phyloP scores from a whole-genome alignment of 2,329 filamentous ascomycete species.

The Scedosporium boydii region DNA sequence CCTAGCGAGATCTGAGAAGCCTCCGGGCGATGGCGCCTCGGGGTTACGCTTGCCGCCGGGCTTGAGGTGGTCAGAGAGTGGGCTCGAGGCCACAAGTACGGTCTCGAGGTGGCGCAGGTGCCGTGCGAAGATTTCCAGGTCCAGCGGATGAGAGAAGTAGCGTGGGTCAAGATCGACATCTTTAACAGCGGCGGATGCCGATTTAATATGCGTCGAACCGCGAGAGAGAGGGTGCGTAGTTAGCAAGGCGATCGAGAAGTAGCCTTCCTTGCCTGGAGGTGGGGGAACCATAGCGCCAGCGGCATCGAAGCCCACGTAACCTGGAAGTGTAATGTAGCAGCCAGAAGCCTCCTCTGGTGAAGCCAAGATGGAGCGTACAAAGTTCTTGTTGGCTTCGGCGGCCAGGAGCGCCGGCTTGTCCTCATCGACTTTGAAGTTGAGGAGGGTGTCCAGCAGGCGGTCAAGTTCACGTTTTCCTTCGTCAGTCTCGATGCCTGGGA shows the following conservation, averaged over 20 bases:
- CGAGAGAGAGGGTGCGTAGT: conserved; percentile 49
- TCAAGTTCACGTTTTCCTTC: no score
- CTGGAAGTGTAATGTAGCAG: conserved; percentile 31
- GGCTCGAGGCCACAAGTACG: conserved; percentile 22
- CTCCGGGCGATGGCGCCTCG: neutral
- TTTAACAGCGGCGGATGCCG: conserved; percentile 26
- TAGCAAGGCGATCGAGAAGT: no score
- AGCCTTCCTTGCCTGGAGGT: no score
- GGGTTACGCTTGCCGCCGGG: conserved; percentile 14
- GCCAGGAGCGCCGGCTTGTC: no score
- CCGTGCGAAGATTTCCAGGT: conserved; percentile 41
- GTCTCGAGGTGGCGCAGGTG: conserved; percentile 32
- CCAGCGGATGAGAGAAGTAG: conserved; percentile 45
- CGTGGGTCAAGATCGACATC: conserved; percentile 41
- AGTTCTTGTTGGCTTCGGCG: no score
- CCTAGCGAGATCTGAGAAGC: neutral
- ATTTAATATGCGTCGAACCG: conserved; percentile 48
- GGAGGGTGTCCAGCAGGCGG: no score
- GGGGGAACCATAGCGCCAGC: conserved; percentile 38
- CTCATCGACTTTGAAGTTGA: no score
- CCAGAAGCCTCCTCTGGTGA: neutral
- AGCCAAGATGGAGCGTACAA: no score
- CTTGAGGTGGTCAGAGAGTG: conserved; percentile 31
- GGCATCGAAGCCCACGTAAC: no score
- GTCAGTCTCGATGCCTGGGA: neutral